phyloP scores from a whole-genome alignment of 164 flowering plant genomes.

The Magnolia kwangsiensis region DNA sequence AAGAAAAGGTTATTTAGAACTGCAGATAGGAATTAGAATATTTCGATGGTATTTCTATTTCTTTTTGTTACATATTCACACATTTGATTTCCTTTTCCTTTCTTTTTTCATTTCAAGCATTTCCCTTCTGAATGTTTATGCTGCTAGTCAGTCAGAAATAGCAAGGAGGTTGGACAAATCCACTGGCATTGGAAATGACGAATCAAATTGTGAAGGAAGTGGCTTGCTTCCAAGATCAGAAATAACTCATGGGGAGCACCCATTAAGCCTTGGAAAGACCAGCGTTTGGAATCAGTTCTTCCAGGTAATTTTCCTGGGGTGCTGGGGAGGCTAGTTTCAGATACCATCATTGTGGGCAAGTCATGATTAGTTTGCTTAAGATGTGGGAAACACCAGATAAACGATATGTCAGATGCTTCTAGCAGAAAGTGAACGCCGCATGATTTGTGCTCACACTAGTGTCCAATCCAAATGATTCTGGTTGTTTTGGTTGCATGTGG shows the following conservation, averaged over 20 bases:
- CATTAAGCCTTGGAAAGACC: constrained; percentile 84
- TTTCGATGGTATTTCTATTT: not conserved
- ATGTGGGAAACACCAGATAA: not conserved
- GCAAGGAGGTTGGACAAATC: constrained; percentile 73
- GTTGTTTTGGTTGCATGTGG: too few species aligned
- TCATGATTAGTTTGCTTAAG: not conserved
- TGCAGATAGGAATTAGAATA: not conserved
- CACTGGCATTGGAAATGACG: constrained; percentile 30
- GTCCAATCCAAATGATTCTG: not conserved
- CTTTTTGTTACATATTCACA: not conserved
- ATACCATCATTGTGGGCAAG: not conserved
- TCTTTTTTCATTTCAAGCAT: constrained; percentile 2
- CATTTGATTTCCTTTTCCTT: not conserved
- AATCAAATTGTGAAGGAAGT: constrained; percentile 32
- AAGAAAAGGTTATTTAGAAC: not conserved
- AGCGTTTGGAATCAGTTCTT: constrained; percentile 95
- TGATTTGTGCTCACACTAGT: not conserved
- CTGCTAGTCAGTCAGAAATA: constrained; percentile 97
- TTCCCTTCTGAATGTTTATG: constrained; percentile 53
- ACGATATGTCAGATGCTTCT: not conserved
- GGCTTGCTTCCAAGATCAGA: constrained; percentile 79
- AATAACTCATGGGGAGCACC: constrained; percentile 84
- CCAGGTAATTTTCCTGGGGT: constrained; percentile 51
- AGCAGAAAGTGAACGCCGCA: not conserved
- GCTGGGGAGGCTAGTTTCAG: not conserved